Conservation (phyloP, 768 basidiomycete genomes). For the Neoboletus subvelutipes region DNA sequence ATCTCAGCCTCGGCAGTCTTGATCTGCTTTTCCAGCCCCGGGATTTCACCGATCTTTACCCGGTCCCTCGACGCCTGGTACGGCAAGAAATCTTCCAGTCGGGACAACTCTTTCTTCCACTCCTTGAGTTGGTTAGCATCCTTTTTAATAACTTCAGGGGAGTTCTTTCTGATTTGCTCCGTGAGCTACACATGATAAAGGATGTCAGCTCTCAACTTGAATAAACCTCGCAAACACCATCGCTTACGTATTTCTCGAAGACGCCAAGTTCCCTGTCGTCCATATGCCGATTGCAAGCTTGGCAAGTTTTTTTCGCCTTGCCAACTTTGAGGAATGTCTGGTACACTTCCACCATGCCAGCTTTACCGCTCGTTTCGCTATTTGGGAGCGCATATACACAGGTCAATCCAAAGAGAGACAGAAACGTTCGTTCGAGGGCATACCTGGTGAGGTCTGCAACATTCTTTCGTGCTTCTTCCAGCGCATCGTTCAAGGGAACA, state of each 20-base stretch:
- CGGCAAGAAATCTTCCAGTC: slow-evolving; percentile 60
- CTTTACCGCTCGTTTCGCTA: slow-evolving; percentile 23
- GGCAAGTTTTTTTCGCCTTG: slow-evolving; percentile 65
- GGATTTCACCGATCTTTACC: slow-evolving; percentile 62
- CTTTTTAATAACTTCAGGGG: slow-evolving; percentile 43
- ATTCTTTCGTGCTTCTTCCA: slow-evolving; percentile 37
- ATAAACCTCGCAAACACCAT: not conserved
- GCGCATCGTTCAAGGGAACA: slow-evolving; percentile 44
- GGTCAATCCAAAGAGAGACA: not conserved
- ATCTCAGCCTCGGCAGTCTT: slow-evolving; percentile 54
- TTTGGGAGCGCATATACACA: not conserved
- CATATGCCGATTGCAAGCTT: slow-evolving; percentile 73
- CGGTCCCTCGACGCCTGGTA: slow-evolving; percentile 52
- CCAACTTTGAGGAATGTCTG: slow-evolving; percentile 55
- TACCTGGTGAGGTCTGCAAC: slow-evolving; percentile 24
- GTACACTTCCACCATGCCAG: slow-evolving; percentile 49
- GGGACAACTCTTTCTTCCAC: slow-evolving; percentile 61
- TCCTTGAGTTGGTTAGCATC: slow-evolving; percentile 39
- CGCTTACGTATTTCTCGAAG: slow-evolving; percentile 71
- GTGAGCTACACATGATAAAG: slow-evolving; percentile 47
- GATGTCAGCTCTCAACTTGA: not conserved
- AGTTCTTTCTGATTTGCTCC: slow-evolving; percentile 56
- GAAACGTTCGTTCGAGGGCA: not conserved
- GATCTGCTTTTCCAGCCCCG: slow-evolving; percentile 61
- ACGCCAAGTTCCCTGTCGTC: slow-evolving; percentile 49